Conservation (phyloP, 148 eudicot genomes). For the Rhododendron griersonianum region DNA sequence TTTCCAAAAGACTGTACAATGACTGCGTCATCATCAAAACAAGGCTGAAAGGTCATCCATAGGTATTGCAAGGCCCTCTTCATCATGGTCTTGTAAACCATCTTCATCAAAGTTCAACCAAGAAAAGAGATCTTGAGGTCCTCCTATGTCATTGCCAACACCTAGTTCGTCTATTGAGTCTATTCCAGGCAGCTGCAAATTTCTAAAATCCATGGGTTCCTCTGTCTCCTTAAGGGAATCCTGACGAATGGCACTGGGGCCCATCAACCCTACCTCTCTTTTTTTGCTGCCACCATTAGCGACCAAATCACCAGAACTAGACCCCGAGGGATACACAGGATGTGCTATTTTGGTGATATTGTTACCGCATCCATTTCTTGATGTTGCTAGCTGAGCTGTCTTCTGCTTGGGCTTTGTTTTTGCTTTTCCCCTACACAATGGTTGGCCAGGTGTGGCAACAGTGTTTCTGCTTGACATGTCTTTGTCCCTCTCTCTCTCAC, state of each 20-base stretch:
- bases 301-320: slow-evolving; percentile 16
- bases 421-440: slow-evolving; percentile 59
- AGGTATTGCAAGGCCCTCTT: slow-evolving; percentile 46
- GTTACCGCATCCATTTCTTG: slow-evolving; percentile 25
- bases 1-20: slow-evolving; percentile 44
- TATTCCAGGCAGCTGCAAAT: slow-evolving; percentile 27
- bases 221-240: slow-evolving; percentile 21
- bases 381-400: slow-evolving; percentile 56
- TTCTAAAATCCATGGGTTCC: slow-evolving; percentile 30
- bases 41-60: slow-evolving; percentile 45
- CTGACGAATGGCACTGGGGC: slow-evolving; percentile 15
- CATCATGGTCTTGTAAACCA: slow-evolving; percentile 44
- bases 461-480: slow-evolving; percentile 22
- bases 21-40: background rate
- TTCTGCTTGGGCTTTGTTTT: slow-evolving; percentile 88
- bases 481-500: slow-evolving; percentile 55
- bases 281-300: slow-evolving; percentile 12
- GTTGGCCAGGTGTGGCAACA: slow-evolving; percentile 42
- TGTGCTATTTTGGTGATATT: slow-evolving; percentile 8
- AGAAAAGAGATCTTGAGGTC: slow-evolving; percentile 6
- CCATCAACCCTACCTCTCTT: slow-evolving; percentile 7
- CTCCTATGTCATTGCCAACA: slow-evolving; percentile 2
- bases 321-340: background rate
- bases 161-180: slow-evolving; percentile 15
- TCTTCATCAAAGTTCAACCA: slow-evolving; percentile 35